phyloP scores from a whole-genome alignment of 805 yeast genomes.

The Clavispora asparagi region DNA sequence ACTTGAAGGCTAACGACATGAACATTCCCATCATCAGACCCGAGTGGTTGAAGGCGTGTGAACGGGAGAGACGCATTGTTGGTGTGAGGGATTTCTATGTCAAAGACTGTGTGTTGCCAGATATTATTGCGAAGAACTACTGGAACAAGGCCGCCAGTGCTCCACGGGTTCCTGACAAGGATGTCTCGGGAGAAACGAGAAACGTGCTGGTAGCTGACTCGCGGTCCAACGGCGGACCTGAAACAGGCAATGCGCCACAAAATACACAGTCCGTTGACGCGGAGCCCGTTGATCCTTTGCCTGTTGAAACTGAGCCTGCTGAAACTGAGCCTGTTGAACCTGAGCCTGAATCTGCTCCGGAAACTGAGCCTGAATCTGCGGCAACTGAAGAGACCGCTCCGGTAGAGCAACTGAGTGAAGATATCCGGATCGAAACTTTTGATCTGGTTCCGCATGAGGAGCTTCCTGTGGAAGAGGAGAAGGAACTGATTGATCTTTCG shows the following conservation, averaged over 20 bases:
- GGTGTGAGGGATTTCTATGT: constrained; percentile 87
- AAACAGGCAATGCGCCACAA: not conserved
- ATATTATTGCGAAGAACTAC: constrained; percentile 37
- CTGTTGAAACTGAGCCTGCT: not conserved
- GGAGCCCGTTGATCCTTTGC: not conserved
- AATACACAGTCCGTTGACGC: not conserved
- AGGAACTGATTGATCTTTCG: constrained; percentile 7
- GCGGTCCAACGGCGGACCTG: not conserved
- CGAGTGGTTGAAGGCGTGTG: constrained; percentile 96
- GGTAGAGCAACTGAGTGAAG: not conserved
- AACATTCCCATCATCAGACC: constrained; percentile 94
- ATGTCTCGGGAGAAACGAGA: not conserved
- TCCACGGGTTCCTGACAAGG: not conserved
- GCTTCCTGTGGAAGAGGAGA: constrained; percentile 1
- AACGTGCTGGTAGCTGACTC: not conserved
- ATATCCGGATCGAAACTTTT: constrained; percentile 3
- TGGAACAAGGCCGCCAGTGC: constrained; percentile 21
- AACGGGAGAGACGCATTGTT: constrained; percentile 78
- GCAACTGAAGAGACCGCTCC: not conserved
- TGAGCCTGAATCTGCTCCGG: not conserved
- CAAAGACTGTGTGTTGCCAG: constrained; percentile 46
- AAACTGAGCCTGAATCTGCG: not conserved
- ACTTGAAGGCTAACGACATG: constrained; percentile 71
- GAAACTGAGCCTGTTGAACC: not conserved
- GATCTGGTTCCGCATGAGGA: constrained; percentile 8